Base-by-base conservation (phyloP, 345 rosid genomes). In the Citrus sinensis region DNA sequence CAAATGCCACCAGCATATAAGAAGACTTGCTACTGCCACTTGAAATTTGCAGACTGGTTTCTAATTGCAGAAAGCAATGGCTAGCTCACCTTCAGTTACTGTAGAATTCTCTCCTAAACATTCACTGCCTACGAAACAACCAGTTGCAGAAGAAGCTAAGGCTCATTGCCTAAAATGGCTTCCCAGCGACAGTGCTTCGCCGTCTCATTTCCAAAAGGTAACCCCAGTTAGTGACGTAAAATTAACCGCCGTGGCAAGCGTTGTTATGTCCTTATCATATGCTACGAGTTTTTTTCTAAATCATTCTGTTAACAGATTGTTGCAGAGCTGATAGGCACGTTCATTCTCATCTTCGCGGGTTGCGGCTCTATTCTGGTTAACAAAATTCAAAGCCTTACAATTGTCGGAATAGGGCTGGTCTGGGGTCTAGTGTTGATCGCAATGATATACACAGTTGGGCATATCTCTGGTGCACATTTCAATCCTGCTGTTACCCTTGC, bases 401-500 rank as follows among this genome's bases (percentile, higher is more conserved):
- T 84, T 5, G 77, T 86, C 22, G 92, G 89, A 5, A 82, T 87
- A 69, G 87, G 83, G 20, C 37, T 84, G 35, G 89, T 72, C 16
- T 89, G 90, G 91, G 91, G 91, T 22, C 37, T 83, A 2, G 88
- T 78, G 59, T 56, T 87, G 72, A 85, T 86, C 86, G 87, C 85
- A 46, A 67, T 73, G 66, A 89, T 86, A 27, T 86, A 86, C 9
- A 71, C 89, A 10, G 63, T 89, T 25, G 87, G 90, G 0, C 90
- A 85, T 67, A 40, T 87, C 76, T 87, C 90, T 5, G 89, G 89
- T 51, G 90, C 87, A 67, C 90, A 89, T 83, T 89, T 89, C 46
- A 87, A 86, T 73, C 90, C 90, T 56, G 89, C 87, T 13, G 89
- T 86, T 65, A 83, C 85, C 60, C 70, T 83, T 54, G 88, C 90